Base-by-base conservation (phyloP, 352 stramenopile species). In the Halophytophthora batemanensis region DNA sequence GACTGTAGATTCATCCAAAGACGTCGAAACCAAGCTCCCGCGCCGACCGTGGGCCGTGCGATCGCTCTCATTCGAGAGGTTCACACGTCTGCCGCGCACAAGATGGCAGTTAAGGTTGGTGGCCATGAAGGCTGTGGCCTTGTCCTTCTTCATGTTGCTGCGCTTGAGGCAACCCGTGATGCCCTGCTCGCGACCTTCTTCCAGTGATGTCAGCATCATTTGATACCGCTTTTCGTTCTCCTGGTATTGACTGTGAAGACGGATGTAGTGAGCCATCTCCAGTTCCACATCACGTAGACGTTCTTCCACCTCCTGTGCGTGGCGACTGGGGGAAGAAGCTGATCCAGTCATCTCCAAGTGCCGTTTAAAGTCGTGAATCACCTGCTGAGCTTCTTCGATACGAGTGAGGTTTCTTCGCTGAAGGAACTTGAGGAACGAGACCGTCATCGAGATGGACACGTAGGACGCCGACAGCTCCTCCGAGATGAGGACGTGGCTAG, bases 111-210 rank as follows among this genome's bases (percentile, higher is more conserved):
- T 91, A 1, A 95, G 47, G 63, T 95, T 95, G 10, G 80, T 92
- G 2, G 82, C 71, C 84, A 95, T 95, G 50, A 95, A 95, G 40
- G 86, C 74, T 1, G 78, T 82, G 6, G 71, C 68, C 60, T 90
- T 76, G 53, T 95, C 84, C 43, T 95, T 95, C 55, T 93, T 95
- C 66, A 87, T 81, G 28, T 81, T 89, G 50, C 82, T 93, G 25
- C 84, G 84, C 53, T 93, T 93, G 21, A 95, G 50, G 36, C 74
- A 89, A 3, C 82, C 80, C 3, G 84, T 95, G 49, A 95, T 86
- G 3, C 84, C 84, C 19, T 86, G 80, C 45, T 95, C 84, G 10
- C 81, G 81, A 25, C 84, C 84, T 31, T 90, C 69, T 39, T 90
- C 78, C 5, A 93, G 62, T 51, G 87, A 89, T 15, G 62, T 44